Evolutionary conservation across 1,284 basidiomycete genomes (phyloP).

Genomic region (Pyrrhoderma noxium): DNA sequence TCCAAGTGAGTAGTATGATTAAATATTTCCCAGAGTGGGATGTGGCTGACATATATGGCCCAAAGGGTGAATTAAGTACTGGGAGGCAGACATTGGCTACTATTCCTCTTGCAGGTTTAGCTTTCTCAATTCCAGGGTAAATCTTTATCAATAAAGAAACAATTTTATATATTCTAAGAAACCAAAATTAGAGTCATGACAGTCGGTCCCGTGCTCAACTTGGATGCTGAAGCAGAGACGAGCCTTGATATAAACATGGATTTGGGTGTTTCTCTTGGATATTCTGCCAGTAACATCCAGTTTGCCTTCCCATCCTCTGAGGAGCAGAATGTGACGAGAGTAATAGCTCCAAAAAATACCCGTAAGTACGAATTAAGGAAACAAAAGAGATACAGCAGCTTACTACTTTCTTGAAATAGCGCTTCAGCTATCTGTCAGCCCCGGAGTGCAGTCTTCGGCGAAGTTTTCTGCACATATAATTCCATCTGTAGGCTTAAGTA

Average conservation of each 20-base stretch:
- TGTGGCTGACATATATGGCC: too few relatives aligned
- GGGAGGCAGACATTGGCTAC: slow-evolving; percentile 25
- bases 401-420: slow-evolving; percentile 24
- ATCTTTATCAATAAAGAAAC: neutral
- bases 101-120: slow-evolving; percentile 34
- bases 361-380: slow-evolving; percentile 28
- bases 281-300: slow-evolving; percentile 4
- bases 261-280: slow-evolving; percentile 7
- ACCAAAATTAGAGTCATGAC: slow-evolving; percentile 5
- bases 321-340: slow-evolving; percentile 10
- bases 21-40: neutral
- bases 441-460: slow-evolving; percentile 33
- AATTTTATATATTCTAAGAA: neutral
- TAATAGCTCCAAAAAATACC: slow-evolving; percentile 25
- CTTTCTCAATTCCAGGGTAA: slow-evolving; percentile 32
- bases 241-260: slow-evolving; percentile 10
- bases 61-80: slow-evolving; percentile 8
- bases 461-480: slow-evolving; percentile 41
- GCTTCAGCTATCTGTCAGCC: slow-evolving; percentile 35
- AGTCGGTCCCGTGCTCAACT: slow-evolving; percentile 29
- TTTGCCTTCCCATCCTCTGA: slow-evolving; percentile 9
- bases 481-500: slow-evolving; percentile 28
- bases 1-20: neutral
- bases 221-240: slow-evolving; percentile 24
- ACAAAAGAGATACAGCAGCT: neutral